These are phyloP conservation scores for Blastocystis sp. DNA, from an alignment of 352 stramenopile genomes.

Conservation along the genomic window DNA sequence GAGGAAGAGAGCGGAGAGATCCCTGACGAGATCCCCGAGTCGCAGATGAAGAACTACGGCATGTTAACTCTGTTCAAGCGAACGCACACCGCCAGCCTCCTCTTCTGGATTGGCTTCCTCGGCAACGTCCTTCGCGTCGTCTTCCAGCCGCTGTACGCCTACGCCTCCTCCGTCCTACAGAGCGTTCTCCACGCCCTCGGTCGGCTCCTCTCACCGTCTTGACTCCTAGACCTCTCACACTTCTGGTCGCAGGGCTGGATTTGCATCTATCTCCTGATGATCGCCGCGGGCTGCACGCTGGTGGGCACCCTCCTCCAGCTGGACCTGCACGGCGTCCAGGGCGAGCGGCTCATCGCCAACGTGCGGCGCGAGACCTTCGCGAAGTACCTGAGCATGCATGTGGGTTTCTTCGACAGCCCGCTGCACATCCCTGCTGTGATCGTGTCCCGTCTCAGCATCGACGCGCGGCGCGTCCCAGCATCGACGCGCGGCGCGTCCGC, in stretches of 20 bases:
- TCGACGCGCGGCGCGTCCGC: not conserved
- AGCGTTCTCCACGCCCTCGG: not conserved
- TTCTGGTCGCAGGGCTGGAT: not conserved
- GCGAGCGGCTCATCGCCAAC: conserved; percentile 16
- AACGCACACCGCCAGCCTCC: not conserved
- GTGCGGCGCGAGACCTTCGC: conserved; percentile 12
- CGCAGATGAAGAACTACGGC: not conserved
- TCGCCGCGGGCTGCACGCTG: not conserved
- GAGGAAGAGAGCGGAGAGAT: conserved; percentile 1
- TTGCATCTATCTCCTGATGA: not conserved
- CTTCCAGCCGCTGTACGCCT: conserved; percentile 1
- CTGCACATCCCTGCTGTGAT: conserved; percentile 13
- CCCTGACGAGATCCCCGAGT: not conserved
- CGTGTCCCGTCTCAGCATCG: not conserved
- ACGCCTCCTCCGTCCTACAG: not conserved
- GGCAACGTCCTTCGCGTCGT: conserved; percentile 2
- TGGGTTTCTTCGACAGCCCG: conserved; percentile 43
- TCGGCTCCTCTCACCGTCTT: not conserved
- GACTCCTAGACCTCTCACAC: not conserved
- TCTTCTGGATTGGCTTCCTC: conserved; percentile 33
- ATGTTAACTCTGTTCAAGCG: not conserved
- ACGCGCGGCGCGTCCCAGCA: not conserved
- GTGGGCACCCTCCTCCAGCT: not conserved
- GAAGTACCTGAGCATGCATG: not conserved
- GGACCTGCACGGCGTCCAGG: not conserved